Evolutionary conservation across 2,329 filamentous ascomycete species (phyloP).

Genomic region (Lachnellula hyalina): DNA sequence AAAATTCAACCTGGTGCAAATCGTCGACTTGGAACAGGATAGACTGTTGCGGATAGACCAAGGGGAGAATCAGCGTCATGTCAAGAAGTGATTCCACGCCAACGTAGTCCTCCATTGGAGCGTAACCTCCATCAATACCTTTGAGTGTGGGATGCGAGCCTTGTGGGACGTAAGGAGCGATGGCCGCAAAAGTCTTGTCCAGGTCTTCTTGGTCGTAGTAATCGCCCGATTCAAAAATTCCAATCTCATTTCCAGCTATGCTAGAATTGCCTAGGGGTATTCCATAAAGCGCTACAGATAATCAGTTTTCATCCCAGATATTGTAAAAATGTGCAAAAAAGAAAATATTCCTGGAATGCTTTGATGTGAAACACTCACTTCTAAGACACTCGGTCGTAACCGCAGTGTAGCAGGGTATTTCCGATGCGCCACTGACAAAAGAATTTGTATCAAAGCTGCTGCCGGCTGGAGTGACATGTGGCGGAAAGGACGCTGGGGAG

Average conservation of each 20-base stretch:
- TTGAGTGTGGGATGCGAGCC: constrained; percentile 36
- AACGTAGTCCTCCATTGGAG: constrained; percentile 23
- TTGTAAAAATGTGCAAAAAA: too few relatives aligned
- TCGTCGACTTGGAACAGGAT: constrained; percentile 41
- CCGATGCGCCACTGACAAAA: background rate
- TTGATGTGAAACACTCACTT: background rate
- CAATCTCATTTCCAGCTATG: constrained; percentile 34
- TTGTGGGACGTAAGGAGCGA: constrained; percentile 29
- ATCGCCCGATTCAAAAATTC: constrained; percentile 41
- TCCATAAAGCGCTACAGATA: constrained; percentile 31
- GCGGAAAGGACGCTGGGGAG: background rate
- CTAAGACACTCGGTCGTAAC: constrained; percentile 5
- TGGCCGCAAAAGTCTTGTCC: constrained; percentile 33
- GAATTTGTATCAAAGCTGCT: background rate
- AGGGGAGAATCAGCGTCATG: constrained; percentile 28
- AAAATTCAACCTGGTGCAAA: constrained; percentile 29
- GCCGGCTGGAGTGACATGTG: background rate
- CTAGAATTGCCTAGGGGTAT: constrained; percentile 39
- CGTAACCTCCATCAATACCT: constrained; percentile 35
- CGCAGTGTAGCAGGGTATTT: background rate
- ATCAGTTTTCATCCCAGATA: background rate
- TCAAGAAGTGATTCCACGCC: constrained; percentile 39
- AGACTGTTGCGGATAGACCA: constrained; percentile 41
- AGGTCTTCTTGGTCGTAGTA: constrained; percentile 40
- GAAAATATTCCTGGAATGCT: background rate